Evolutionary conservation across 352 stramenopile genomes (phyloP).

Genomic region (Pythium rishiriense): DNA sequence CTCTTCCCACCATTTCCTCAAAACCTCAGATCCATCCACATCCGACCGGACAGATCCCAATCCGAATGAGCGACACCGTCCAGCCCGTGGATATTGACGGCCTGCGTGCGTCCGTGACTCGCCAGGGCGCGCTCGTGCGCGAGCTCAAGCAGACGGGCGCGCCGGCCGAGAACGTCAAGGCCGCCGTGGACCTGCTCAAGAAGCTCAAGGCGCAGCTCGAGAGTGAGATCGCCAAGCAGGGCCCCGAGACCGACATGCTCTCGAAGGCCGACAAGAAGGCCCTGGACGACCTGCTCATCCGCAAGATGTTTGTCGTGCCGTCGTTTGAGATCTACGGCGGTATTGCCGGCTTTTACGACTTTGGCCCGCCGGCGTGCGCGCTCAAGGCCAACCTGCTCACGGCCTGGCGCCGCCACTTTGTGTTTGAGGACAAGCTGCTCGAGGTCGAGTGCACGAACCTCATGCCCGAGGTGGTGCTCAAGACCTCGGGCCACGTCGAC

Average conservation of each 20-base stretch:
- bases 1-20: not conserved
- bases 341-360: conserved; percentile 98
- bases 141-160: conserved; percentile 97
- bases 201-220: conserved; percentile 91
- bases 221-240: conserved; percentile 73
- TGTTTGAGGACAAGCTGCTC: conserved; percentile 98
- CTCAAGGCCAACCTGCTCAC: conserved; percentile 97
- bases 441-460: conserved; percentile 99
- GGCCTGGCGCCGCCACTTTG: conserved; percentile 98
- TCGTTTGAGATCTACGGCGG: conserved; percentile 99
- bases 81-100: conserved; percentile 89
- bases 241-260: conserved; percentile 59
- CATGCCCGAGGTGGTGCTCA: conserved; percentile 97
- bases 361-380: conserved; percentile 94
- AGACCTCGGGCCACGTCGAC: conserved; percentile 99
- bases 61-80: conserved; percentile 19
- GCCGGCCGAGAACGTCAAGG: conserved; percentile 84
- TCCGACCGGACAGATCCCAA: not conserved
- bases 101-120: conserved; percentile 93
- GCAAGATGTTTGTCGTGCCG: conserved; percentile 99
- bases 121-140: conserved; percentile 93
- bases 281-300: conserved; percentile 97
- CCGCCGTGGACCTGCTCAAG: conserved; percentile 93
- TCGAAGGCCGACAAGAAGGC: conserved; percentile 85
- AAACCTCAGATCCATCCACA: not conserved